Base-by-base conservation (phyloP, 1,284 basidiomycete genomes). In the Apiotrichum veenhuisii region DNA sequence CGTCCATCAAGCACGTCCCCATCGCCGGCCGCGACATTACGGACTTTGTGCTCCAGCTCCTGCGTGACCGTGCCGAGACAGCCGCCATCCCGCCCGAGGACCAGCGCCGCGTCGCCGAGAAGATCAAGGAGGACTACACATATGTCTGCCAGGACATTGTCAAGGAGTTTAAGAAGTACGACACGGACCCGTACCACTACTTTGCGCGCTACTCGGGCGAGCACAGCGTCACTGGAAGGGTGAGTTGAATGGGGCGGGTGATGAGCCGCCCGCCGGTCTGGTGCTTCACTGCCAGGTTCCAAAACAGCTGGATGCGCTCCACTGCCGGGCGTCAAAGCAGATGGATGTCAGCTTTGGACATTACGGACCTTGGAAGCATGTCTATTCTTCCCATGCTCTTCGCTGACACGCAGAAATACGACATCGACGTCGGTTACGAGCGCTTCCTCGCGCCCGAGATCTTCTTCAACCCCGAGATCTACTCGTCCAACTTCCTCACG, bases 131-230 rank as follows among this genome's bases (percentile, higher is more conserved):
- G 80, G 91, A 94, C 74, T 97, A 94, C 80, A 93, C 89, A 68
- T 99, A 99, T 74, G 93, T 98, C 43, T 98, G 96, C 75, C 94
- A 98, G 75, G 96, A 98, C 75, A 98, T 99, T 70, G 95, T 99
- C 63, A 89, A 93, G 78, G 96, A 99, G 81, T 97, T 98, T 78
- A 85, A 92, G 70, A 97, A 98, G 78, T 98, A 94, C 78, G 96
- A 99, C 74, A 83, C 86, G 57, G 95, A 98, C 71, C 96, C 95
- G 2, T 88, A 89, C 80, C 97, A 95, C 79, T 89, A 92, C 80
- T 97, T 99, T 77, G 88, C 93, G 73, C 83, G 93, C 62, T 98
- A 87, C 71, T 87, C 96, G 38, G 94, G 93, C 48, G 91, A 97
- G 74, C 86, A 97, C 77, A 87, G 85, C 46, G 93, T 96, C 34